Evolutionary conservation across 139 green algal species (phyloP).

Genomic region (Chlorella vulgaris): DNA sequence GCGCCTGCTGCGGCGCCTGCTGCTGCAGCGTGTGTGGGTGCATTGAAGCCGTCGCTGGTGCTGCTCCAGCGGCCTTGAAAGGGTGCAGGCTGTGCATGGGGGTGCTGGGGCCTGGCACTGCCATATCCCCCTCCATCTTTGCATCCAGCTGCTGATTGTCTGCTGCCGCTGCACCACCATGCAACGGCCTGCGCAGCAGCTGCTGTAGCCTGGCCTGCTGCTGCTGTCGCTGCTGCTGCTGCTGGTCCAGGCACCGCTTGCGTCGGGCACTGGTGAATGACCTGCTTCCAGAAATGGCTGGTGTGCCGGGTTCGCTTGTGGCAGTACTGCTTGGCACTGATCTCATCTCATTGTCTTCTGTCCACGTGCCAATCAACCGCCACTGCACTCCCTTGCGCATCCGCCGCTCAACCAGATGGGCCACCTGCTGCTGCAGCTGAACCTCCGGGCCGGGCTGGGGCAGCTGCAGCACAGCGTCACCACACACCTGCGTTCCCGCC

Average conservation of each 20-base stretch:
- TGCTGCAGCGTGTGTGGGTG: too few species aligned
- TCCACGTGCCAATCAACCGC: too few species aligned
- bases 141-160: too few species aligned
- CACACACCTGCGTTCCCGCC: neutral
- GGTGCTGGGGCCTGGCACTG: too few species aligned
- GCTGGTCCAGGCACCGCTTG: neutral
- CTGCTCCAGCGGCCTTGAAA: too few species aligned
- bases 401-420: neutral
- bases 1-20: neutral
- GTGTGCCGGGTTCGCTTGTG: too few species aligned
- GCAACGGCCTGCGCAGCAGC: neutral
- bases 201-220: neutral
- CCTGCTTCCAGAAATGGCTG: too few species aligned
- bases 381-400: too few species aligned
- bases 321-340: neutral
- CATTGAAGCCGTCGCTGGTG: too few species aligned
- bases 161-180: neutral
- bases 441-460: neutral
- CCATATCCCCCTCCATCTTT: neutral
- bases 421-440: neutral
- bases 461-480: constrained; percentile 12
- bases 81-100: too few species aligned
- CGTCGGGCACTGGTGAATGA: neutral
- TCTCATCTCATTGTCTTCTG: too few species aligned
- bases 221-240: neutral